A percentile compares a stretch with the other conserved stretches of the same genome.
These are phyloP conservation scores for Davidsoniella eucalypti DNA, from an alignment of 2,329 filamentous ascomycete species.

Conservation along the genomic window DNA sequence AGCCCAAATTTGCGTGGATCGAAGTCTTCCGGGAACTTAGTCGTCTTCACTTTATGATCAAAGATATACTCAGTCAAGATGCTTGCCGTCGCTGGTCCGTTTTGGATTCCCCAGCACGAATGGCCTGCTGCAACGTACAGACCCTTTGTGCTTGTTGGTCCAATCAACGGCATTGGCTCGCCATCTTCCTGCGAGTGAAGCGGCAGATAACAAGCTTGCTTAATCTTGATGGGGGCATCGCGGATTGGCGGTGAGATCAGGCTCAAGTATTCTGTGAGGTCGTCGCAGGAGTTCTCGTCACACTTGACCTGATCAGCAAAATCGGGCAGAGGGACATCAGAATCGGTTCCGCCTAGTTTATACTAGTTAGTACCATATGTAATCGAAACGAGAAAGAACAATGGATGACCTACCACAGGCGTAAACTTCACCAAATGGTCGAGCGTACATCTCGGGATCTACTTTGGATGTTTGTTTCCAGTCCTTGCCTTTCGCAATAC, in stretches of 20 bases:
- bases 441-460: constrained; percentile 83
- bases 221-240: constrained; percentile 50
- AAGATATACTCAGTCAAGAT: constrained; percentile 66
- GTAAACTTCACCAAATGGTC: constrained; percentile 79
- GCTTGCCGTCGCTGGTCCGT: constrained; percentile 69
- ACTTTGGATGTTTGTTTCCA: constrained; percentile 44
- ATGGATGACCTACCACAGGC: constrained; percentile 50
- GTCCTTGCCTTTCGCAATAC: constrained; percentile 27
- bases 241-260: constrained; percentile 50
- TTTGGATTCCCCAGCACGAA: constrained; percentile 97
- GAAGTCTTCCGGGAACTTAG: constrained; percentile 36
- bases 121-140: constrained; percentile 76
- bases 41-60: constrained; percentile 50
- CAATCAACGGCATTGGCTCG: constrained; percentile 56
- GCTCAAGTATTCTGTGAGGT: constrained; percentile 64
- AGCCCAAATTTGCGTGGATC: constrained; percentile 45
- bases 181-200: constrained; percentile 47
- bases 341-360: constrained; percentile 53
- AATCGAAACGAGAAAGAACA: not conserved
- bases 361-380: not conserved
- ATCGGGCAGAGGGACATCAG: constrained; percentile 53
- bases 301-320: constrained; percentile 60
- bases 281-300: constrained; percentile 64
- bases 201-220: constrained; percentile 88
- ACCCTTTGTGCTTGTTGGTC: constrained; percentile 54